Evolutionary conservation across 108 stramenopile species (phyloP), one percentile per base, ranked within the genome.

Genomic region (Seminavis robusta): DNA sequence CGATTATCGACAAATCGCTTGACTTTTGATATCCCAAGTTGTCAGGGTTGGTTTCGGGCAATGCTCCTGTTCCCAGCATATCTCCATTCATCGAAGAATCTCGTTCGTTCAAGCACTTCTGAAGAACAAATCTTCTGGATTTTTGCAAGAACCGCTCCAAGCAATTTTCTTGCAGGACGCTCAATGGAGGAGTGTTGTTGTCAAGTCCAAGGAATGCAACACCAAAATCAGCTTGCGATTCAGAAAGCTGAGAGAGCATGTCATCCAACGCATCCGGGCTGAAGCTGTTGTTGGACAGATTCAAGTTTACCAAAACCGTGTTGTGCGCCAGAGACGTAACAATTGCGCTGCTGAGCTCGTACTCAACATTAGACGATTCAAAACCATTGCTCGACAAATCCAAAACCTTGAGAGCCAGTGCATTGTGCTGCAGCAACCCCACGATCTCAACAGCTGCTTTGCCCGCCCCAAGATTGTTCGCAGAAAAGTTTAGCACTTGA

Each of bases 211-310:
- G 47, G 36, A 75, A 71, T 2, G 65, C 58, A 8, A 84, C 38
- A 7, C 71, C 53, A 10, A 43, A 51, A 8, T 75, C 71, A 6
- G 59, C 51, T 28, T 71, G 68, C 11, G 33, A 27, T 27, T 47
- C 41, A 32, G 46, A 52, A 15, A 72, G 56, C 15, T 68, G 51
- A 1, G 62, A 36, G 3, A 77, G 38, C 37, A 77, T 50, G 3
- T 42, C 29, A 59, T 79, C 74, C 28, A 80, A 47, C 0, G 63
- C 38, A 4, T 50, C 48, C 6, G 50, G 6, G 48, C 54, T 63
- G 58, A 84, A 74, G 38, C 56, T 61, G 47, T 84, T 84, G 16
- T 48, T 52, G 8, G 83, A 84, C 13, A 84, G 67, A 50, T 84
- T 67, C 24, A 84, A 57, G 52, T 75, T 59, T 7, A 42, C 40